Evolutionary conservation across 2,329 filamentous ascomycete genomes (phyloP), one percentile per base, ranked within the genome.

Genomic region (Didymella pinodella): DNA sequence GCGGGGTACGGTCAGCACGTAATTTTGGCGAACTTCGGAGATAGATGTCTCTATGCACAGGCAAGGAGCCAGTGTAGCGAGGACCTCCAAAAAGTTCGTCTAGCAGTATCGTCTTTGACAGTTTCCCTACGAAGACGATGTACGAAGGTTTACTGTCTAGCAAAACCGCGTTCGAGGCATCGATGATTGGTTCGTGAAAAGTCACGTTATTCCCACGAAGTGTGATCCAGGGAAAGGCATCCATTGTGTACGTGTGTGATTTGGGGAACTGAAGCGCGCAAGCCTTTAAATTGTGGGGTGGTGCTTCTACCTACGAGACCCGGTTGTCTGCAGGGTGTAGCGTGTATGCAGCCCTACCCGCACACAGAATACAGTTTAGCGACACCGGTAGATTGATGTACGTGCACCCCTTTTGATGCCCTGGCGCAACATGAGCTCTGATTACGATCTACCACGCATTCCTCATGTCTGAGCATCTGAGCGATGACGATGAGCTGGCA

Each of bases 1-100:
- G 48, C 48, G 48, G 48, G 22, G 10, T 50, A 20, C 32, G 16
- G 41, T 41, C 34, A 16, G 22, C 11, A 18, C 34, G 14, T 41
- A 50, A 29, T 3, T 31, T 3, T 2, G 43, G 31, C 38, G 29
- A 34, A 11, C 31, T 14, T 20, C n/a, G 22, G 11, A 54, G 51
- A 25, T 54, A 48, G 7, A 41, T 25, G 31, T 54, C 44, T 11
- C 32, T 54, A n/a, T 54, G 43, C 16, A 48, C 26, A 41, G 51
- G 51, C 25, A 54, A 25, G 12, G 31, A 31, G 12, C 28, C 7
- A 2, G 28, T 29, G 28, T 10, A 4, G 5, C 28, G 28, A 16
- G 22, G 18, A 16, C 44, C 25, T 38, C 26, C 22, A 10, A 54
- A 22, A 7, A 54, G 22, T 26, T 54, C 10, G 36, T 54, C 22